Evolutionary conservation across 768 basidiomycete genomes (phyloP), one percentile per base, ranked within the genome.

Genomic region (Russula virescens): DNA sequence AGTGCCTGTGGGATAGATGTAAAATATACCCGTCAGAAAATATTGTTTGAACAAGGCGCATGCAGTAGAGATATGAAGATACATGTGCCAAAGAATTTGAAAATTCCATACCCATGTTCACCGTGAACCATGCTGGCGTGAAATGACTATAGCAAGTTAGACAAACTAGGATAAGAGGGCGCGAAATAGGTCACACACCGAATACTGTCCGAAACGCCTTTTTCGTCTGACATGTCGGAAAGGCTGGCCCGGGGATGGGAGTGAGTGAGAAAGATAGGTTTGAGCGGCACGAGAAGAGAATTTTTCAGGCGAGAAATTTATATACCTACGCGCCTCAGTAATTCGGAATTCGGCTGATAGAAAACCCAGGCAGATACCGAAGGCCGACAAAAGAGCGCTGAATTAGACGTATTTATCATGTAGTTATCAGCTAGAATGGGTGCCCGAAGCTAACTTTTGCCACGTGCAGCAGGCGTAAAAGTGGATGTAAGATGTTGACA

Each of bases 121-220:
- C 76, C 5, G 82, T 75, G 64, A 81, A 81, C 83, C 82, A 85
- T 71, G 79, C 77, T 61, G 80, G 80, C 5, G 81, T 77, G 60
- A 84, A 84, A 69, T 83, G 75, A 31, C 81, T 79, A 55, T 1
- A 59, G 13, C 3, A 19, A 58, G 43, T 62, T 19, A 56, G 55
- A 49, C 26, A 55, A n/a, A 45, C 21, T 13, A 26, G 1, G 16
- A 31, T 2, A 42, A 11, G 28, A 40, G 9, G n/a, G n/a, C n/a
- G n/a, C n/a, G 7, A 26, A 5, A 16, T 5, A 53, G 45, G 57
- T 23, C 35, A 58, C 73, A 50, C 56, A 70, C 76, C 74, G 75
- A 40, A 78, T 67, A 49, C 77, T 73, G 59, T 76, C 71, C 54
- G 69, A 69, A 34, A 78, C 61, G 1, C 69, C 69, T 61, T 77